Percentiles rank a stretch among this genome's conserved stretches.
These are phyloP conservation scores for Nicotiana tabacum DNA, from an alignment of 257 asterid genomes.

Conservation along the genomic window DNA sequence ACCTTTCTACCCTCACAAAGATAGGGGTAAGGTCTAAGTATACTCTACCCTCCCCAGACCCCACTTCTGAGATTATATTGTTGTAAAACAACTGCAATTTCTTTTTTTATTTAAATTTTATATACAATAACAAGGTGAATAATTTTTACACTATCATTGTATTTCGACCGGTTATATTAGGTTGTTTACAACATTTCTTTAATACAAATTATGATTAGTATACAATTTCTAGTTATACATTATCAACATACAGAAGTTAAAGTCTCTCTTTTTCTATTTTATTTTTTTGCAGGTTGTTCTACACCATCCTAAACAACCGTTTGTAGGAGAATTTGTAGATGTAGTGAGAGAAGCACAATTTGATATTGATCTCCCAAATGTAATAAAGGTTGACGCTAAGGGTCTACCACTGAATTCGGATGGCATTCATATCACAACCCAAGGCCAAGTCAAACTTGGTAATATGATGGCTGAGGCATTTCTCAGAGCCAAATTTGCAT, in stretches of 20 bases:
- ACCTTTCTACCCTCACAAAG: too few relatives aligned
- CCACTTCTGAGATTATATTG: too few relatives aligned
- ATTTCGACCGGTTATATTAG: neutral
- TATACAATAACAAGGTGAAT: neutral
- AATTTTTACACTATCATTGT: neutral
- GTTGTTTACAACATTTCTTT: neutral
- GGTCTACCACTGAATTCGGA: slow-evolving; percentile 5
- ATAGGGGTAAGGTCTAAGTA: too few relatives aligned
- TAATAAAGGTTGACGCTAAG: slow-evolving; percentile 11
- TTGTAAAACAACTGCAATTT: neutral
- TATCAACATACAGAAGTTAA: neutral
- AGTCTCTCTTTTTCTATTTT: neutral
- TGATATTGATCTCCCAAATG: slow-evolving; percentile 8
- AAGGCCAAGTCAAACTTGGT: slow-evolving; percentile 9
- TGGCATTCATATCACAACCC: slow-evolving; percentile 8
- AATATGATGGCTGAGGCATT: slow-evolving; percentile 10
- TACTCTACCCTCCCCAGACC: too few relatives aligned
- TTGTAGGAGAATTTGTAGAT: neutral
- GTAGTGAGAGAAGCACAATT: slow-evolving; percentile 8
- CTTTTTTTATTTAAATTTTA: neutral
- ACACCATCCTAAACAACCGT: neutral
- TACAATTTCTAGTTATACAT: neutral
- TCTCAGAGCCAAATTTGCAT: neutral
- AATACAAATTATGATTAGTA: neutral
- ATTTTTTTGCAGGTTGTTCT: slow-evolving; percentile 2